Evolutionary conservation across 2,329 filamentous ascomycete genomes (phyloP), one percentile per base, ranked within the genome.

Genomic region (Fusarium cicatricum): DNA sequence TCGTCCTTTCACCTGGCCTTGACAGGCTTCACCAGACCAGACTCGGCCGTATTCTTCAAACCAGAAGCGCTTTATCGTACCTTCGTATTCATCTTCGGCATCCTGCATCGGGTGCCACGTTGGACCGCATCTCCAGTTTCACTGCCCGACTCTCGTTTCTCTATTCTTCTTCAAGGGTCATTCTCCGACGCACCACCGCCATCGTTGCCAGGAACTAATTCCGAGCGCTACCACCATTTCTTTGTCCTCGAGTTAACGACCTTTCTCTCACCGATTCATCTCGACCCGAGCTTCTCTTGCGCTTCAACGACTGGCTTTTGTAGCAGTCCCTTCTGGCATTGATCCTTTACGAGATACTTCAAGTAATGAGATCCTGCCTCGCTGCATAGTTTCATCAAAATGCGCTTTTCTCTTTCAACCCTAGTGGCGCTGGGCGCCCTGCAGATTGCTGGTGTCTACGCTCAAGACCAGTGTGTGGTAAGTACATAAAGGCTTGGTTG

Each of bases 371-470:
- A 42, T 17, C 17, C 32, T 15, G 26, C 31, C 41, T 57, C 38
- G 33, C 42, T 49, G 23, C 31, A 38, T 43, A 40, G n/a, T 16
- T 17, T 19, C 29, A 33, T 55, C 55, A 52, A 63, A 5, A 72
- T 73, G 65, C 71, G 64, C 47, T 60, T 70, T 38, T 61, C 70
- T 58, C 58, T 68, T 49, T 65, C 69, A 32, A 58, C 66, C 39
- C 29, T 74, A 16, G 54, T 69, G 55, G 72, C 68, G 51, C 62
- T 73, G 58, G 65, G 67, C 60, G 64, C 70, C 50, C 43, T 70
- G 15, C 65, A 66, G 11, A 48, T 65, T 5, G 41, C 68, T 15
- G 55, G 63, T 36, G 72, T 69, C 26, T 58, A 62, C 37, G 72
- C 62, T 38, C 47, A 62, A 31, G 29, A 12, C 14, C 12, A 4